A percentile compares a stretch with the other conserved stretches of the same genome.
Conservation (phyloP, 495 filamentous ascomycete genomes). For the Pseudomonodictys pantanalensis region DNA sequence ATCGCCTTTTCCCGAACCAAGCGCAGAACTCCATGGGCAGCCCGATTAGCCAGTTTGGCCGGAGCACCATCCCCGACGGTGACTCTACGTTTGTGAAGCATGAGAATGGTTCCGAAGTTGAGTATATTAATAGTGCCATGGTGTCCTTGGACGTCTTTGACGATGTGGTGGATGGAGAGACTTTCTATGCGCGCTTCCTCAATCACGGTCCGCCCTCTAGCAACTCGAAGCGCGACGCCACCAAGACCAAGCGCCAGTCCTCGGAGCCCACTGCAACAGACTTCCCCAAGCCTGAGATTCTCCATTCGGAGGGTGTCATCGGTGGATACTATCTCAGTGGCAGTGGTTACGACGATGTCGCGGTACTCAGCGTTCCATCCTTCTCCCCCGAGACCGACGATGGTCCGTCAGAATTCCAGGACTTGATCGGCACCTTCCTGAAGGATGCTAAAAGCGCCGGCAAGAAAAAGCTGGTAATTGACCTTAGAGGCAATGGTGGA, state of each 20-base stretch:
- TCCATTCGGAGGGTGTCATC: constrained; percentile 14
- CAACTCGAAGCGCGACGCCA: constrained; percentile 6
- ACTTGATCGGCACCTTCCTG: constrained; percentile 21
- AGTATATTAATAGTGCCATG: constrained; percentile 42
- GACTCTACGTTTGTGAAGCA: constrained; percentile 45
- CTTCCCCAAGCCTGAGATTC: constrained; percentile 21
- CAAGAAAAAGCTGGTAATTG: constrained; percentile 33
- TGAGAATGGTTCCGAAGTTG: constrained; percentile 43
- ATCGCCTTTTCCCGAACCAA: constrained; percentile 47
- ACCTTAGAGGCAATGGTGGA: constrained; percentile 30
- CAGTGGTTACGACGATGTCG: constrained; percentile 32
- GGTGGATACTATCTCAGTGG: constrained; percentile 33
- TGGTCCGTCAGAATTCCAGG: constrained; percentile 23
- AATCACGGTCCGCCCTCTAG: constrained; percentile 15
- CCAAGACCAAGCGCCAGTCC: constrained; percentile 7
- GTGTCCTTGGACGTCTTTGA: constrained; percentile 30
- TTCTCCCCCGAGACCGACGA: constrained; percentile 17
- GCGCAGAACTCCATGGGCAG: constrained; percentile 15
- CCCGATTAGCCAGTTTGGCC: constrained; percentile 1
- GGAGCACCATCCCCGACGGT: constrained; percentile 8
- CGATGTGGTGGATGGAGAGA: constrained; percentile 17
- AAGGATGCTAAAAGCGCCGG: constrained; percentile 10
- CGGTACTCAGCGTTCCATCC: constrained; percentile 30
- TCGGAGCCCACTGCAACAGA: constrained; percentile 9
- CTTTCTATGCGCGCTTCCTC: constrained; percentile 26